Base-by-base conservation (phyloP, 192 early-diverging fungal species). In the Funneliformis geosporum region DNA sequence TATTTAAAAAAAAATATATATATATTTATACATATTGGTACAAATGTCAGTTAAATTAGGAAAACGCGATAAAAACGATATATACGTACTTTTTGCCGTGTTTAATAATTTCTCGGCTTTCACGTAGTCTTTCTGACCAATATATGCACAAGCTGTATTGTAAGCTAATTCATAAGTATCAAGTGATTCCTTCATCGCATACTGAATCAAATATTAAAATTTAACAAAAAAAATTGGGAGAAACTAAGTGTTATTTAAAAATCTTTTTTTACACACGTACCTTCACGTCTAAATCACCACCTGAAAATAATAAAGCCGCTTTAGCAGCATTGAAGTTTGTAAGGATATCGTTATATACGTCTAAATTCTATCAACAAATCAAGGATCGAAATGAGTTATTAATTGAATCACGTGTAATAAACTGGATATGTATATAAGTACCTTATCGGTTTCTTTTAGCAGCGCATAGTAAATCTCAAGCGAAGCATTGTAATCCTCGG, bases 101-200 rank as follows among this genome's bases (percentile, higher is more conserved):
- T 90, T 83, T 61, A 94, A 80, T 27, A 88, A 74, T 70, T 84
- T 78, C 21, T 87, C 84, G 8, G 91, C 93, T 38, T 86, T 79
- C 14, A 76, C 81, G 25, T 88, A 83, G 10, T 93, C 82, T 12
- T 88, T 87, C 65, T 83, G 70, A 7, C 91, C 86, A 43, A 93
- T 83, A 42, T 81, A 79, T 8, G 82, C 76, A 82, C 90, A 93
- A 6, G 91, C 93, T 10, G 84, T 79, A 83, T 94, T 94, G 78
- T 91, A 93, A 44, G 84, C 83, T 23, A 92, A 80, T 75, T 94
- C 93, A 80, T 92, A 94, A 2, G 88, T 88, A 7, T 85, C 66
- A 23, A 70, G 75, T 5, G 75, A 81, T 69, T 86, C 80, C 27
- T 69, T 66, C 14, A 84, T 59, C 61, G 65, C 77, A 80, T 59